Conservation (phyloP, 768 basidiomycete genomes). For the Termitomyces sp. region DNA sequence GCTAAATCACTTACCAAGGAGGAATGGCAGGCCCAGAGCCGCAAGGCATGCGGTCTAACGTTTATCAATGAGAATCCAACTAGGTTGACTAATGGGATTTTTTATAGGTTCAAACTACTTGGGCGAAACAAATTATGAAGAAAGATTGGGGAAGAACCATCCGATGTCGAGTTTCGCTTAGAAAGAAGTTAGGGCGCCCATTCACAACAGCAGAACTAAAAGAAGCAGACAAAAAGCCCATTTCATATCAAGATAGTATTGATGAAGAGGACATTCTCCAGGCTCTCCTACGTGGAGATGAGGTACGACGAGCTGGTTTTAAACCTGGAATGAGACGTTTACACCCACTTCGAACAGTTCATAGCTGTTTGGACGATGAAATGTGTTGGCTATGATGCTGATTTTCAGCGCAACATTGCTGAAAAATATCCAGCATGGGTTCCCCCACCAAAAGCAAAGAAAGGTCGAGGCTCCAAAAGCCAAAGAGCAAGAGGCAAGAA, state of each 20-base stretch:
- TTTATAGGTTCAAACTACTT: constrained; percentile 11
- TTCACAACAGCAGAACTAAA: constrained; percentile 23
- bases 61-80: too few relatives aligned
- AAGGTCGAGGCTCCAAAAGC: not conserved
- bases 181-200: constrained; percentile 19
- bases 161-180: constrained; percentile 24
- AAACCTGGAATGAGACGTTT: not conserved
- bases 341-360: constrained; percentile 12
- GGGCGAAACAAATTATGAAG: constrained; percentile 24
- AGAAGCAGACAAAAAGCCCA: not conserved
- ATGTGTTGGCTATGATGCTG: constrained; percentile 35
- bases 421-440: constrained; percentile 18
- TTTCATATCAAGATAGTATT: constrained; percentile 10
- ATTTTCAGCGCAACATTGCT: constrained; percentile 30
- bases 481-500: not conserved
- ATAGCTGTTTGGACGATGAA: constrained; percentile 36
- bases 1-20: constrained; percentile 34
- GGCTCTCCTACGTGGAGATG: constrained; percentile 26
- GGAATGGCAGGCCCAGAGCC: constrained; percentile 14
- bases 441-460: not conserved
- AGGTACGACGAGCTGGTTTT: constrained; percentile 19
- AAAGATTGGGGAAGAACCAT: constrained; percentile 22
- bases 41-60: not conserved
- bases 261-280: constrained; percentile 22
- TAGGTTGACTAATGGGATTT: too few relatives aligned